Percentiles rank a stretch among this genome's conserved stretches.
phyloP scores from a whole-genome alignment of 352 stramenopile genomes.

The Pythium dissotocum region DNA sequence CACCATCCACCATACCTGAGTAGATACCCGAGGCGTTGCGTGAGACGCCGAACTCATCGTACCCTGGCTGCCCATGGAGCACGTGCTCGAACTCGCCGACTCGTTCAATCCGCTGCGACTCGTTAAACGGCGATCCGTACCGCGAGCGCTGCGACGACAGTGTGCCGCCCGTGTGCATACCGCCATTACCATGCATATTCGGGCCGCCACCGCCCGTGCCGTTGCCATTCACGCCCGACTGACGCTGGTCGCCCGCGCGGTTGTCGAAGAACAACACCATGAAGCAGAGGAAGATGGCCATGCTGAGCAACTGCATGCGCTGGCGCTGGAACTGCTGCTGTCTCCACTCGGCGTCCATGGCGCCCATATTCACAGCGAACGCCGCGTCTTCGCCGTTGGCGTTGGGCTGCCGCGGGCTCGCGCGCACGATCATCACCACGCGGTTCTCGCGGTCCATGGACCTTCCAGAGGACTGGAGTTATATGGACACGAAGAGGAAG shows the following conservation, averaged over 20 bases:
- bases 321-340: slow-evolving; percentile 88
- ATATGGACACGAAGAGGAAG: not conserved
- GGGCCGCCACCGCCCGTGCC: slow-evolving; percentile 39
- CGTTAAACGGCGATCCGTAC: slow-evolving; percentile 48
- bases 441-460: slow-evolving; percentile 36
- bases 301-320: slow-evolving; percentile 86
- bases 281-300: slow-evolving; percentile 88
- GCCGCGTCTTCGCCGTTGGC: slow-evolving; percentile 24
- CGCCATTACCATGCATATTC: slow-evolving; percentile 5
- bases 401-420: slow-evolving; percentile 48
- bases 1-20: slow-evolving; percentile 34
- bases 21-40: slow-evolving; percentile 84
- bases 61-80: slow-evolving; percentile 48
- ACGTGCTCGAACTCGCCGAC: slow-evolving; percentile 52
- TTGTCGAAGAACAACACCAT: slow-evolving; percentile 88
- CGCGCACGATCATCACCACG: slow-evolving; percentile 82
- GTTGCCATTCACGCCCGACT: slow-evolving; percentile 16
- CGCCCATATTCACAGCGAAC: slow-evolving; percentile 63
- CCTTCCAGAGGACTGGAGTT: not conserved
- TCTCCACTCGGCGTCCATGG: slow-evolving; percentile 75
- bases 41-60: slow-evolving; percentile 38
- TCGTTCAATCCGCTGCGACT: slow-evolving; percentile 54
- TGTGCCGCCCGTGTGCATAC: not conserved
- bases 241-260: slow-evolving; percentile 47
- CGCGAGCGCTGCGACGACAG: slow-evolving; percentile 1